Conservation (phyloP, 345 rosid species). For the Eutrema japonicum region DNA sequence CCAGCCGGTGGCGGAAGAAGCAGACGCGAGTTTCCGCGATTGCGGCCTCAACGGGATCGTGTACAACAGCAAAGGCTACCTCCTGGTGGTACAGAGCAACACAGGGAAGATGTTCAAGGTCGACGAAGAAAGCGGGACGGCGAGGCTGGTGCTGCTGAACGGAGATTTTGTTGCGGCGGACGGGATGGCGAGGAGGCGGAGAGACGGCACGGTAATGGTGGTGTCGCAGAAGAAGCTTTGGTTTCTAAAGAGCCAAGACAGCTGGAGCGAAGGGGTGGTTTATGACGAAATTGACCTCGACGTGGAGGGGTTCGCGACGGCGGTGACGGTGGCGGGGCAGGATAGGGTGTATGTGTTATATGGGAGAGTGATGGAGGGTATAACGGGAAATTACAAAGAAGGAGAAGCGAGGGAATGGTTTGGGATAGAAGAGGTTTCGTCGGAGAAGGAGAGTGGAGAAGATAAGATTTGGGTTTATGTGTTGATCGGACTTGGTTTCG, state of each 20-base stretch:
- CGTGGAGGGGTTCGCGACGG: constrained; percentile 56
- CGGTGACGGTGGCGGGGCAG: constrained; percentile 63
- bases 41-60: constrained; percentile 79
- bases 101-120: constrained; percentile 90
- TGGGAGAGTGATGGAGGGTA: constrained; percentile 65
- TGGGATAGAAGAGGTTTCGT: constrained; percentile 58
- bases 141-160: constrained; percentile 57
- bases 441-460: constrained; percentile 56
- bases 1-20: constrained; percentile 50
- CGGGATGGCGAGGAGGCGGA: constrained; percentile 61
- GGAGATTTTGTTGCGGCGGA: constrained; percentile 60
- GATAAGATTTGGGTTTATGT: constrained; percentile 69
- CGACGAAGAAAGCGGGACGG: constrained; percentile 67
- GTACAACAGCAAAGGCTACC: constrained; percentile 77
- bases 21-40: constrained; percentile 44
- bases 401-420: constrained; percentile 56
- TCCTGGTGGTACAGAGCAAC: constrained; percentile 77
- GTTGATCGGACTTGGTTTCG: constrained; percentile 72
- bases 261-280: constrained; percentile 77
- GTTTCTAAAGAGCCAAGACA: constrained; percentile 72
- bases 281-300: constrained; percentile 73
- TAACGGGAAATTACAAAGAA: constrained; percentile 41
- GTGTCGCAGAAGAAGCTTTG: constrained; percentile 63
- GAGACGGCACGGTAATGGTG: constrained; percentile 70
- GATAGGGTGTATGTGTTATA: constrained; percentile 75